Base-by-base conservation (phyloP, 2,329 filamentous ascomycete genomes). In the Exophiala dermatitidis region DNA sequence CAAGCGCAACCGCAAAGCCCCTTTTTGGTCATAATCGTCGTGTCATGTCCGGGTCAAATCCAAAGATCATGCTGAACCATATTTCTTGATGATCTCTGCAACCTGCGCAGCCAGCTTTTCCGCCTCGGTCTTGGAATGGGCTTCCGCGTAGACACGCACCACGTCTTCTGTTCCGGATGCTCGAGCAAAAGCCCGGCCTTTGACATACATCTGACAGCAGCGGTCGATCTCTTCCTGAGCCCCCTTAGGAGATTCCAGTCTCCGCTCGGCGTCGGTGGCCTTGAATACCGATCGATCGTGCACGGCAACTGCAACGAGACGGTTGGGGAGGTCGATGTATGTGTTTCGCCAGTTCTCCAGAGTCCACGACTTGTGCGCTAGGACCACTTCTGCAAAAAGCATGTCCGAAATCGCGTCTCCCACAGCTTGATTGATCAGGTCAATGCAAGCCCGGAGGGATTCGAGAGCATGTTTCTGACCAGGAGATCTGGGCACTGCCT, bases 391-490 rank as follows among this genome's bases (percentile, higher is more conserved):
- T 37, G 97, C 90, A 66, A 98, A 83, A 43, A 98, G 81, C 80
- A 96, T 87, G 72, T 98, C 93, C 0, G 90, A 95, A 53, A 98
- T 80, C 44, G 93, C 93, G 68, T 98, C 93, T 49, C 93, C 93
- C 44, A 97, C 91, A 1, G 93, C 93, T 75, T 98, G 93, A 77
- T 98, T 98, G 76, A 98, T 95, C 59, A 98, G 80, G 63, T 96
- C 88, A 47, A 85, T 85, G 50, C 95, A 79, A 7, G 89, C 90
- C 49, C 81, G 79, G 1, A 98, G 83, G 5, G 85, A 90, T 51
- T 95, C 87, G 9, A 97, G 80, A 1, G 91, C 88, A 63, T 89
- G 86, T 68, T 91, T 87, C 70, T 97, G 90, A 4, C 88, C 91
- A 0, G 93, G 91, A 0, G 89, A 95, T 70, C 94, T 85, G 4